Evolutionary conservation across 345 rosid species (phyloP).

Genomic region (Stellera chamaejasme): DNA sequence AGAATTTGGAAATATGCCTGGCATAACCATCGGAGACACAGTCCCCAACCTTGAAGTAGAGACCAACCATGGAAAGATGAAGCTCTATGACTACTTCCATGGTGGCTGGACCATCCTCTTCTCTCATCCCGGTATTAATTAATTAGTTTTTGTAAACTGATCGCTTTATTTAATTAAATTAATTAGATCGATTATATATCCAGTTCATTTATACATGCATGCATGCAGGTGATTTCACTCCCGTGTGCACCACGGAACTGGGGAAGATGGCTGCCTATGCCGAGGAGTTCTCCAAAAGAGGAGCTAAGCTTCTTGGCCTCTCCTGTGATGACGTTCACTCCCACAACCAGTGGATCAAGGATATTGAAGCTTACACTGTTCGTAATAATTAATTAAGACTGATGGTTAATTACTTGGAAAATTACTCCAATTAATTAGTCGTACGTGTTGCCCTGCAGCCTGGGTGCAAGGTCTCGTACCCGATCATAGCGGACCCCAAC

Average conservation of each 20-base stretch:
- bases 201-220: not conserved
- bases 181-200: too few relatives aligned
- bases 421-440: too few relatives aligned
- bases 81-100: slow-evolving; percentile 51
- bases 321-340: slow-evolving; percentile 68
- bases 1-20: slow-evolving; percentile 37
- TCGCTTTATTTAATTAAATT: too few relatives aligned
- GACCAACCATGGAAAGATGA: slow-evolving; percentile 56
- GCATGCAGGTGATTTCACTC: slow-evolving; percentile 68
- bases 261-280: slow-evolving; percentile 50
- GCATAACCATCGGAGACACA: slow-evolving; percentile 64
- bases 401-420: not conserved
- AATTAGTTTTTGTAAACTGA: not conserved
- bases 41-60: slow-evolving; percentile 62
- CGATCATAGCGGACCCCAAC: slow-evolving; percentile 63
- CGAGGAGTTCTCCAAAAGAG: slow-evolving; percentile 46
- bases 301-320: slow-evolving; percentile 66
- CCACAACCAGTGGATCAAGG: slow-evolving; percentile 66
- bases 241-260: slow-evolving; percentile 77
- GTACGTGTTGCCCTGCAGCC: slow-evolving; percentile 26
- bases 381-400: not conserved
- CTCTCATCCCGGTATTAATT: slow-evolving; percentile 54
- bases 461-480: slow-evolving; percentile 58
- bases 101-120: slow-evolving; percentile 65
- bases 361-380: slow-evolving; percentile 62